Conservation (phyloP, 2,329 filamentous ascomycete genomes). For the Dothideomycetes sp. region DNA sequence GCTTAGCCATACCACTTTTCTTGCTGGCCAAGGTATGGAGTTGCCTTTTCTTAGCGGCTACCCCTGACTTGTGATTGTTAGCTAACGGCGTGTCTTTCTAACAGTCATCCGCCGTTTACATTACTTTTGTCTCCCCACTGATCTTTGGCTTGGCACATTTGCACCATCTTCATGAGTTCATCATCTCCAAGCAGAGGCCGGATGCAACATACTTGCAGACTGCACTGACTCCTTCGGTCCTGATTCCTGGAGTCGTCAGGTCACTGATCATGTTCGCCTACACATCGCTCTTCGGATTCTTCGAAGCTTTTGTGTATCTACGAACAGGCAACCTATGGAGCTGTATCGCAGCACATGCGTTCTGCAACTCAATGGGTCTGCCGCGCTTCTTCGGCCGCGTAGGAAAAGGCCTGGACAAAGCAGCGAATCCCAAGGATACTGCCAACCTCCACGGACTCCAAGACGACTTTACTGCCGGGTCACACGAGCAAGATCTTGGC, state of each 20-base stretch:
- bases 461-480: slow-evolving; percentile 22
- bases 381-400: slow-evolving; percentile 77
- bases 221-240: slow-evolving; percentile 23
- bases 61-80: not conserved
- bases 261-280: slow-evolving; percentile 79
- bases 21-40: slow-evolving; percentile 52
- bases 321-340: slow-evolving; percentile 73
- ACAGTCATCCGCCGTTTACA: slow-evolving; percentile 28
- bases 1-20: slow-evolving; percentile 72
- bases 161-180: slow-evolving; percentile 94
- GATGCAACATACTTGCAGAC: slow-evolving; percentile 21
- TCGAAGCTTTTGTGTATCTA: slow-evolving; percentile 79
- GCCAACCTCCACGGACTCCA: slow-evolving; percentile 3
- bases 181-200: slow-evolving; percentile 63
- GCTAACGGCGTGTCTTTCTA: not conserved
- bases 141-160: slow-evolving; percentile 90
- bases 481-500: slow-evolving; percentile 21
- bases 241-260: slow-evolving; percentile 42
- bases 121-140: slow-evolving; percentile 72
- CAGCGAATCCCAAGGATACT: slow-evolving; percentile 11
- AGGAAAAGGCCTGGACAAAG: slow-evolving; percentile 34
- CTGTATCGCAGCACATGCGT: slow-evolving; percentile 66
- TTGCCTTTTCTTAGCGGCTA: not conserved
- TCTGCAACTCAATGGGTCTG: slow-evolving; percentile 88
- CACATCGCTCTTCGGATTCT: slow-evolving; percentile 88